These are phyloP conservation scores for Phaffia rhodozyma DNA, from an alignment of 1,284 basidiomycete species.

Conservation along the genomic window DNA sequence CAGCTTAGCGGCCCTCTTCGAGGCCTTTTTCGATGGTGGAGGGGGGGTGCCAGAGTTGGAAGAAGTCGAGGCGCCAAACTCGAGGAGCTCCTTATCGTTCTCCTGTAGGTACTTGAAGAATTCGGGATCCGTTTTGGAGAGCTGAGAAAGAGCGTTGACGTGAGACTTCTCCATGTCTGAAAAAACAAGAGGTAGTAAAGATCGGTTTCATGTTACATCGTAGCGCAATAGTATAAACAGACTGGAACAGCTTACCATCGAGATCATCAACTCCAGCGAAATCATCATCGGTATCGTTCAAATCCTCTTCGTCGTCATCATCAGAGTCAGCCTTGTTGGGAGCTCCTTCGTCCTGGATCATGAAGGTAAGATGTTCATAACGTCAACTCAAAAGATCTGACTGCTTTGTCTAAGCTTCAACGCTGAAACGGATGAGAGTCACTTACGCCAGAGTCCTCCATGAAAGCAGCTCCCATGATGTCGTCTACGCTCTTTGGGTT, in stretches of 20 bases:
- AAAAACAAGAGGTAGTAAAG: slow-evolving; percentile 1
- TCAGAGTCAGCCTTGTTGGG: slow-evolving; percentile 31
- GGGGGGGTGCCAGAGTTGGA: not conserved
- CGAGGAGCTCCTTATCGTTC: slow-evolving; percentile 78
- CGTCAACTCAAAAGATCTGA: not conserved
- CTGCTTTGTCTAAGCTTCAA: slow-evolving; percentile 7
- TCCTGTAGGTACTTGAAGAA: slow-evolving; percentile 97
- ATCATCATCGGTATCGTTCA: slow-evolving; percentile 51
- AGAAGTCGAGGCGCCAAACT: slow-evolving; percentile 43
- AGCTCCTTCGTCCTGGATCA: slow-evolving; percentile 1
- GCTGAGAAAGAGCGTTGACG: slow-evolving; percentile 68
- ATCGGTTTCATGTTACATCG: slow-evolving; percentile 13
- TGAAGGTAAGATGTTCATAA: not conserved
- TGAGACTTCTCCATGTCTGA: slow-evolving; percentile 60
- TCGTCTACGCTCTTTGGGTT: slow-evolving; percentile 50
- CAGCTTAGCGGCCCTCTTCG: slow-evolving; percentile 8
- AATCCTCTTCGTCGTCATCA: slow-evolving; percentile 42
- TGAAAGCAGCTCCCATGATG: slow-evolving; percentile 47
- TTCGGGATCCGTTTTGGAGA: slow-evolving; percentile 92
- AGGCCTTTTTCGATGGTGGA: slow-evolving; percentile 5
- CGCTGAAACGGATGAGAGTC: slow-evolving; percentile 3
- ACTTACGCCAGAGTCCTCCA: slow-evolving; percentile 26
- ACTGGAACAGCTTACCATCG: slow-evolving; percentile 43
- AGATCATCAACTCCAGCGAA: slow-evolving; percentile 65
- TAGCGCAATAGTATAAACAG: slow-evolving; percentile 12